Conservation (phyloP, 768 basidiomycete species). For the Terana coerulea region DNA sequence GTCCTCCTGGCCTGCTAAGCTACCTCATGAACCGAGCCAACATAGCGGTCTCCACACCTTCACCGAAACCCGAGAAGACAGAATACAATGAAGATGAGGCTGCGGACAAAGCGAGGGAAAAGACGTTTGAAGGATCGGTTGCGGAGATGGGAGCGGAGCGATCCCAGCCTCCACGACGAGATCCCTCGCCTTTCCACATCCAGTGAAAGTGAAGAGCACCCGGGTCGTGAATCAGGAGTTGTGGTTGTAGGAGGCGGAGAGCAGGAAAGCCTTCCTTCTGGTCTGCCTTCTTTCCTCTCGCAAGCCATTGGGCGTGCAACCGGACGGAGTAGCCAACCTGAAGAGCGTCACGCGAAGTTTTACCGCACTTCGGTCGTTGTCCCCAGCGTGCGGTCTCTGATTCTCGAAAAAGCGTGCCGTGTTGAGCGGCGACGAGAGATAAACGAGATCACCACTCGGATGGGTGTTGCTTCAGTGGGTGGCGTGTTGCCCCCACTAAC, state of each 20-base stretch:
- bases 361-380: slow-evolving; percentile 72
- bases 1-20: slow-evolving; percentile 36
- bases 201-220: slow-evolving; percentile 33
- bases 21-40: slow-evolving; percentile 42
- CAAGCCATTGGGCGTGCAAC: slow-evolving; percentile 26
- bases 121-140: slow-evolving; percentile 68
- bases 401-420: slow-evolving; percentile 53
- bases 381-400: slow-evolving; percentile 52
- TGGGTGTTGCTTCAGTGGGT: slow-evolving; percentile 75
- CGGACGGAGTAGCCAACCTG: slow-evolving; percentile 12
- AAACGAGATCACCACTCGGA: slow-evolving; percentile 80
- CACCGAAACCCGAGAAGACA: slow-evolving; percentile 34
- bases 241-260: slow-evolving; percentile 42
- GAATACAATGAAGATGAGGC: slow-evolving; percentile 68
- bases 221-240: slow-evolving; percentile 27
- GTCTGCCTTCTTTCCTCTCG: slow-evolving; percentile 27
- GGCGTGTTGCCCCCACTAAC: slow-evolving; percentile 50
- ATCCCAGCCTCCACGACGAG: slow-evolving; percentile 56
- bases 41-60: slow-evolving; percentile 28
- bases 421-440: slow-evolving; percentile 65
- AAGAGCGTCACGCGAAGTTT: slow-evolving; percentile 33
- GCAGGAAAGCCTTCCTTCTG: slow-evolving; percentile 30
- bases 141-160: slow-evolving; percentile 69
- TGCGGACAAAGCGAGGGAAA: slow-evolving; percentile 66
- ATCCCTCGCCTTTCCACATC: slow-evolving; percentile 47